Conservation (phyloP, 306 rosid genomes). For the Vicia villosa region DNA sequence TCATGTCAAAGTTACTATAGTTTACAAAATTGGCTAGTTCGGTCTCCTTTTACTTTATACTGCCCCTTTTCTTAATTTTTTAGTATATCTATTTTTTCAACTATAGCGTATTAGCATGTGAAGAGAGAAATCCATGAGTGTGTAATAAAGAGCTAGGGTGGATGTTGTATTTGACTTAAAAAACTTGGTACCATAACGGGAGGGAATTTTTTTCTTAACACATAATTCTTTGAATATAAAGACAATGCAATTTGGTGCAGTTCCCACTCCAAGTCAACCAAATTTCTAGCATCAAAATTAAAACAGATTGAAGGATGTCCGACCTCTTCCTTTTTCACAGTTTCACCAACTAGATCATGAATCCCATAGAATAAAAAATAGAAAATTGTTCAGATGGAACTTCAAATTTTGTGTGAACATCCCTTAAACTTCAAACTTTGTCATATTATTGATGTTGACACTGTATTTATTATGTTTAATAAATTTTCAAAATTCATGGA, state of each 20-base stretch:
- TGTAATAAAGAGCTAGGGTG: neutral
- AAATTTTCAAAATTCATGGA: constrained; percentile 9
- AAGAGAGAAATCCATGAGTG: constrained; percentile 10
- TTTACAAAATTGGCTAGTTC: constrained; percentile 1
- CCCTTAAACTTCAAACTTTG: neutral
- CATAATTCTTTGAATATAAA: neutral
- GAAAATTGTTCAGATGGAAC: neutral
- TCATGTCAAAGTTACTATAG: constrained; percentile 11
- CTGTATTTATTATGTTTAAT: constrained; percentile 20
- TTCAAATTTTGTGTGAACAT: neutral
- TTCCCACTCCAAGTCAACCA: neutral
- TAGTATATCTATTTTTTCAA: neutral
- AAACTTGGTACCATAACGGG: neutral
- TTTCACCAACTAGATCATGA: neutral
- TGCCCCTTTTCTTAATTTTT: neutral
- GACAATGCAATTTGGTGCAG: neutral
- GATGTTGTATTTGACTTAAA: constrained; percentile 15
- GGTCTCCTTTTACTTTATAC: constrained; percentile 2
- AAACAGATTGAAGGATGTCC: constrained; percentile 9
- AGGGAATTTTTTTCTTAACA: constrained; percentile 1
- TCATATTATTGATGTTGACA: constrained; percentile 1
- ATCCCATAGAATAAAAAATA: neutral
- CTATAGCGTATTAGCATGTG: constrained; percentile 6
- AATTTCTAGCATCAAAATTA: neutral
- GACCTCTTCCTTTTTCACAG: neutral